Evolutionary conservation across 2,329 filamentous ascomycete species (phyloP).

Genomic region (Exophiala bonariae): DNA sequence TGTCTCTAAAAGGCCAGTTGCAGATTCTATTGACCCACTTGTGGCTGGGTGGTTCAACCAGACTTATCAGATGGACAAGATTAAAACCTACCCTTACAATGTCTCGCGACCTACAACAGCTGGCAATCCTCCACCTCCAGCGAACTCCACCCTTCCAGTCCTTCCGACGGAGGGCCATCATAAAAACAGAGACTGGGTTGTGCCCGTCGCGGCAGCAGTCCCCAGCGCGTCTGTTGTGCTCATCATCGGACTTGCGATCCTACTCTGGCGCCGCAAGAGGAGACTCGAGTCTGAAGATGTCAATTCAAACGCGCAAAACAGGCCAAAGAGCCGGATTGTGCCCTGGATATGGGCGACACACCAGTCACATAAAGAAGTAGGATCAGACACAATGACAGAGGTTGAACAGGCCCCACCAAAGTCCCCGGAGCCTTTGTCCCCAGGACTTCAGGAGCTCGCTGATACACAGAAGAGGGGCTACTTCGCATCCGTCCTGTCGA

Average conservation of each 20-base stretch:
- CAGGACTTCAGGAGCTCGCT: slow-evolving; percentile 7
- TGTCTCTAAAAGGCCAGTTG: slow-evolving; percentile 31
- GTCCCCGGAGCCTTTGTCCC: slow-evolving; percentile 3
- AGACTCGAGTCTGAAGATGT: neutral
- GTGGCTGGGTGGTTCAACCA: slow-evolving; percentile 55
- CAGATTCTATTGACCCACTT: slow-evolving; percentile 20
- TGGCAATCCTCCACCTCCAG: neutral
- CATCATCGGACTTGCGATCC: slow-evolving; percentile 50
- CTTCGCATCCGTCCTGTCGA: neutral
- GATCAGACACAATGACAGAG: slow-evolving; percentile 18
- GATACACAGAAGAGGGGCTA: slow-evolving; percentile 4
- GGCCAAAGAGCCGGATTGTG: slow-evolving; percentile 7
- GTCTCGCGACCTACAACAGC: too few species aligned
- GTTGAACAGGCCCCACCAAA: slow-evolving; percentile 5
- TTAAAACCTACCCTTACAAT: slow-evolving; percentile 57
- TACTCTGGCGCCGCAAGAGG: slow-evolving; percentile 50
- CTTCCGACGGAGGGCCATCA: neutral
- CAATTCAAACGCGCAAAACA: slow-evolving; percentile 3
- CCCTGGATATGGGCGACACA: slow-evolving; percentile 12
- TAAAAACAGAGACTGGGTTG: slow-evolving; percentile 39
- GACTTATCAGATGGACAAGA: slow-evolving; percentile 54
- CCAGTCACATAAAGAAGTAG: slow-evolving; percentile 8
- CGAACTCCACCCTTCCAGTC: too few species aligned
- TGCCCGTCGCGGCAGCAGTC: slow-evolving; percentile 62
- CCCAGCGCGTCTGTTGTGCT: slow-evolving; percentile 59